Evolutionary conservation across 495 filamentous ascomycete species (phyloP), one percentile per base, ranked within the genome.

Genomic region (Aspergillus steynii): DNA sequence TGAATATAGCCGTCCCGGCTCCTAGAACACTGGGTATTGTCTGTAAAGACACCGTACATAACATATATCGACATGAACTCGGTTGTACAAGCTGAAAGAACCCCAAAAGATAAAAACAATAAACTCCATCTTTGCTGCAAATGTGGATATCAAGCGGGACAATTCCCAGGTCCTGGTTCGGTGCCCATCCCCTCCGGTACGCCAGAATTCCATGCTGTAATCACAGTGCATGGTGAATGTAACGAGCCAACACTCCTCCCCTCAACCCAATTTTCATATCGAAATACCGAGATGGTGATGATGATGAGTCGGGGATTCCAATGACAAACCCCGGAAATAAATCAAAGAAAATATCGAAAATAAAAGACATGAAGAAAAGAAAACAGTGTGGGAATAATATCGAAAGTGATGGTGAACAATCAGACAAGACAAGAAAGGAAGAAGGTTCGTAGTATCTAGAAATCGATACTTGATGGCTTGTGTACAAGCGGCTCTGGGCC

Each of bases 391-490:
- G 12, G 0, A 42, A 42, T 42, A 12, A 42, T 42, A 42, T 10
- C 37, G 31, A 8, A 12, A 15, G 49, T 26, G 15, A 8, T 27
- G 26, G 26, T 14, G 15, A 49, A 27, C 47, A 50, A 50, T 49
- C 50, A 53, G 7, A 53, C 50, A 53, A 34, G 14, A 34, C 10
- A 20, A 1, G 28, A 20, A 29, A 32, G 27, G 29, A 3, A 34
- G 8, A 29, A 2, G 3, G 9, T 8, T 20, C 26, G 1, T 8
- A 15, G 27, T 15, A 20, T 37, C 46, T 63, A 76, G 37, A 71
- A 69, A 28, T 68, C 65, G 10, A 72, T 69, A 46, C 68, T 66
- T 1, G 63, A 56, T 26, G 63, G 65, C 51, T 68, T 66, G 61
- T 69, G 68, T 6, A 55, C 56, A 51, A 73, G 57, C 31, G 58